A percentile compares a stretch with the other conserved stretches of the same genome.
phyloP scores from a whole-genome alignment of 257 asterid genomes.

The Fraxinus anomala region DNA sequence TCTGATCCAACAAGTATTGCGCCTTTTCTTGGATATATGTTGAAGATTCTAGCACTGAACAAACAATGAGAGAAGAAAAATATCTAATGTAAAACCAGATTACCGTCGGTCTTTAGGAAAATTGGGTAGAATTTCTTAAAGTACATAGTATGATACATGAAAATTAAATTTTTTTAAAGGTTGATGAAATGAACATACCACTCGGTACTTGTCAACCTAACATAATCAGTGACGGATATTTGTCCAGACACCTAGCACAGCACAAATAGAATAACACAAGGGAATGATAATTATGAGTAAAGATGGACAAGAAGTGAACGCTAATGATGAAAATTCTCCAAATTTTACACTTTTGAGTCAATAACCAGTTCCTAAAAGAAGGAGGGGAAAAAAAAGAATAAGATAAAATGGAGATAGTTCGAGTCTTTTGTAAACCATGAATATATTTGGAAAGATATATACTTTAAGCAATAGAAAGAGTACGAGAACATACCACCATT shows the following conservation, averaged over 20 bases:
- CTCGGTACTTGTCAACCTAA: slow-evolving; percentile 82
- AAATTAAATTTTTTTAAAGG: neutral
- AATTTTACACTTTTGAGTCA: neutral
- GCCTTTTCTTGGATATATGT: slow-evolving; percentile 92
- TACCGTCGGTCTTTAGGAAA: neutral
- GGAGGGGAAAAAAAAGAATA: neutral
- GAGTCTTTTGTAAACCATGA: neutral
- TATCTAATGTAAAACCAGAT: slow-evolving; percentile 20
- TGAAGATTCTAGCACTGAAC: slow-evolving; percentile 83
- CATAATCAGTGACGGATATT: slow-evolving; percentile 77
- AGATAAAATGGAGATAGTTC: neutral
- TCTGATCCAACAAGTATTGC: slow-evolving; percentile 91
- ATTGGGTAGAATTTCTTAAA: slow-evolving; percentile 2
- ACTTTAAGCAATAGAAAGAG: slow-evolving; percentile 7
- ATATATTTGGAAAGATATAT: slow-evolving; percentile 1
- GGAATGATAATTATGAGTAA: neutral
- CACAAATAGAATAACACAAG: slow-evolving; percentile 20
- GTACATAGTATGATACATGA: neutral
- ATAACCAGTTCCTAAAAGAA: neutral
- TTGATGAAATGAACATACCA: slow-evolving; percentile 50
- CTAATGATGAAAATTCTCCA: neutral
- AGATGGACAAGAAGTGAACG: neutral
- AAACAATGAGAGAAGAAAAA: slow-evolving; percentile 7
- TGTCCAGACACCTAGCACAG: slow-evolving; percentile 72
- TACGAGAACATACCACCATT: slow-evolving; percentile 77